These are phyloP conservation scores for Cryptococcus sp. DNA, from an alignment of 1,284 basidiomycete genomes.

Conservation along the genomic window DNA sequence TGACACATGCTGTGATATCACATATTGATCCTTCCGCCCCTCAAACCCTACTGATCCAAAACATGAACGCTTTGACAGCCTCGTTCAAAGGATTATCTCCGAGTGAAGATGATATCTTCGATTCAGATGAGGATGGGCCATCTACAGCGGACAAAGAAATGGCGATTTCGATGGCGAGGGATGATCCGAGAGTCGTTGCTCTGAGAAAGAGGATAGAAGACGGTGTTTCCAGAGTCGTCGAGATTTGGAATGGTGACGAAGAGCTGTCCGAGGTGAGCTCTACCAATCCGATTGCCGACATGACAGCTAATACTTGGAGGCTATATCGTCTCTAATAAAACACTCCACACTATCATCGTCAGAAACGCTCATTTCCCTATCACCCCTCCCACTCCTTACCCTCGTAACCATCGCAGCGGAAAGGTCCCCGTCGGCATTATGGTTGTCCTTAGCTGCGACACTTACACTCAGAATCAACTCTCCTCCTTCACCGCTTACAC, in stretches of 20 bases:
- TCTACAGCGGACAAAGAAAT: constrained; percentile 44
- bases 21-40: constrained; percentile 8
- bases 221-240: constrained; percentile 59
- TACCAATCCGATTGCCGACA: not conserved
- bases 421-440: constrained; percentile 69
- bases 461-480: constrained; percentile 74
- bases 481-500: constrained; percentile 47
- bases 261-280: constrained; percentile 63
- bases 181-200: constrained; percentile 60
- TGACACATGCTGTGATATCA: constrained; percentile 59
- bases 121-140: constrained; percentile 44
- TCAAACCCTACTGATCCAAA: constrained; percentile 47
- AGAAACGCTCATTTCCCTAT: constrained; percentile 68
- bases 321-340: constrained; percentile 39
- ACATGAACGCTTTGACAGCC: constrained; percentile 70
- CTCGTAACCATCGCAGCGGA: constrained; percentile 71
- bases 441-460: constrained; percentile 74
- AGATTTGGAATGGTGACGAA: constrained; percentile 69
- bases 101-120: constrained; percentile 62
- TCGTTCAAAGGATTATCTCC: constrained; percentile 78
- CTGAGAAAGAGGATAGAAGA: constrained; percentile 62
- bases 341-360: constrained; percentile 33
- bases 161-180: constrained; percentile 50
- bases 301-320: constrained; percentile 10
- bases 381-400: constrained; percentile 69